Evolutionary conservation across 108 stramenopile species (phyloP), one percentile per base, ranked within the genome.

Genomic region (Cyclostephanos invisitatus): DNA sequence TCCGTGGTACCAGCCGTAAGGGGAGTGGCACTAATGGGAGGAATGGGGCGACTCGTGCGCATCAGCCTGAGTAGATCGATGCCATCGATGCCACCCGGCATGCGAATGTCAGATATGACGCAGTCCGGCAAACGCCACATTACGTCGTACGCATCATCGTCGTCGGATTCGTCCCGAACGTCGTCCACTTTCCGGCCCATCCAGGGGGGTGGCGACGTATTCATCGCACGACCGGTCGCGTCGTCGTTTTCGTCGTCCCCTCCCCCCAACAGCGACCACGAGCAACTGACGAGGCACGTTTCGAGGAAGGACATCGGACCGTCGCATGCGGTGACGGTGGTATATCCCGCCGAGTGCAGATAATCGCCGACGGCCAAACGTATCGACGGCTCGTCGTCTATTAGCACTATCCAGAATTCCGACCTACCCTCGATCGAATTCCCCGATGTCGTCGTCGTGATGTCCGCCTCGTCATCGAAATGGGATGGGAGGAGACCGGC

Each of bases 351-450:
- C 24, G 89, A 87, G 58, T 81, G 83, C 6, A 95, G 49, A 61
- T 85, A 87, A 24, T 91, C 84, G 5, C 91, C 91, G 14, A 95
- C 86, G 27, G 91, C 87, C 17, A 79, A 61, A 12, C 89, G 87
- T 49, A 95, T 90, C 18, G 91, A 53, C 53, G 89, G 85, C 77
- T 92, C 91, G 66, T 95, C 94, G 82, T 95, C 94, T 17, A 95
- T 86, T 12, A 95, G 42, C 0, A 95, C 77, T 12, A 95, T 64
- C 88, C 90, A 91, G 14, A 11, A 14, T 1, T 46, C 44, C 44
- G 44, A 46, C 14, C 44, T 8, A 7, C 9, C 40, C 5, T 8
- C 40, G 40, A 8, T 11, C 10, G 7, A 1, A 3, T 0, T 40
- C 40, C 0, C 7, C 40, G 10, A 8, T 8, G 10, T 11, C 40